phyloP scores from a whole-genome alignment of 2,329 filamentous ascomycete genomes.

The Sclerotinia borealis region DNA sequence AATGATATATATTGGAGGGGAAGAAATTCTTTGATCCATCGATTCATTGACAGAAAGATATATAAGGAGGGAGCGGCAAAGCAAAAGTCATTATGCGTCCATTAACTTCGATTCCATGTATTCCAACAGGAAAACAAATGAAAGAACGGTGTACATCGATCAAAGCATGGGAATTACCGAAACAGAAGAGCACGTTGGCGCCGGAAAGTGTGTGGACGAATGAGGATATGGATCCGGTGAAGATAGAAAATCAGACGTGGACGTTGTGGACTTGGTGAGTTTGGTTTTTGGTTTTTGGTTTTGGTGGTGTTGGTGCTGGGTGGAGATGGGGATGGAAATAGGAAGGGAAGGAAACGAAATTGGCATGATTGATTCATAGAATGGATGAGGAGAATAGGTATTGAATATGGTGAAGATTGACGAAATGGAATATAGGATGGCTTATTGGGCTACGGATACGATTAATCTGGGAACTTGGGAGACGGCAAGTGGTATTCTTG shows the following conservation, averaged over 20 bases:
- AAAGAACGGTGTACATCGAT: constrained; percentile 37
- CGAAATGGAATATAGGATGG: constrained; percentile 24
- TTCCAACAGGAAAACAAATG: constrained; percentile 34
- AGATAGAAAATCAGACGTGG: constrained; percentile 30
- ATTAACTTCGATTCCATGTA: constrained; percentile 16
- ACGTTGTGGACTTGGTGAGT: constrained; percentile 33
- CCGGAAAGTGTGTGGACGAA: constrained; percentile 41
- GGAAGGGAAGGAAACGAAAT: too few relatives aligned
- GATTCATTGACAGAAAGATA: too few relatives aligned
- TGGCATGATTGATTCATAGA: background rate
- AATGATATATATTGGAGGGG: too few relatives aligned
- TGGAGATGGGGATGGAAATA: background rate
- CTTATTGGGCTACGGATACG: constrained; percentile 37
- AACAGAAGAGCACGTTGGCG: constrained; percentile 42
- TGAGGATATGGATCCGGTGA: constrained; percentile 32
- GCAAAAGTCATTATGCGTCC: background rate
- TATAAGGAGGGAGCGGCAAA: too few relatives aligned
- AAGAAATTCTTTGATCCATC: too few relatives aligned
- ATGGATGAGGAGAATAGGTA: background rate
- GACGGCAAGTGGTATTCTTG: constrained; percentile 43
- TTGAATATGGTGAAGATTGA: background rate
- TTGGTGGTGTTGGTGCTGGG: background rate
- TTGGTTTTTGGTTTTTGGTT: background rate
- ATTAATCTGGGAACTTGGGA: constrained; percentile 45
- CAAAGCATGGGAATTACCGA: constrained; percentile 42